A percentile compares a stretch with the other conserved stretches of the same genome.
These are phyloP conservation scores for Leccinum fibrillosum DNA, from an alignment of 768 basidiomycete species.

Conservation along the genomic window DNA sequence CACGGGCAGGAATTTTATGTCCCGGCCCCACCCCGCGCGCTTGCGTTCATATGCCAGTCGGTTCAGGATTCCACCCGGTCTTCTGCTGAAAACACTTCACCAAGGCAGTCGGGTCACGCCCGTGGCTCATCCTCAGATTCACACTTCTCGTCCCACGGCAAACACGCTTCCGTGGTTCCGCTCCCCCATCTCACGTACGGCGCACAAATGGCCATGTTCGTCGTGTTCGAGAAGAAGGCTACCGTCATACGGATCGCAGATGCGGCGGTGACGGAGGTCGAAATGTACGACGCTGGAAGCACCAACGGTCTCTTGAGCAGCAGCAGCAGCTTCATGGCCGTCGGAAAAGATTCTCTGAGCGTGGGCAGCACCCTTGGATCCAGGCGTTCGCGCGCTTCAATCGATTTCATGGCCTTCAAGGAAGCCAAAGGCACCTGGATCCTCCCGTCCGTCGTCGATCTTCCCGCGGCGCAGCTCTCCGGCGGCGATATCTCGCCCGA, in stretches of 20 bases:
- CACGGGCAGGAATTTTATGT: slow-evolving; percentile 77
- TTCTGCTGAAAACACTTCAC: slow-evolving; percentile 37
- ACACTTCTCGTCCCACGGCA: slow-evolving; percentile 27
- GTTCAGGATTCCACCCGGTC: slow-evolving; percentile 51
- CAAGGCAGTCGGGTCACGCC: slow-evolving; percentile 33
- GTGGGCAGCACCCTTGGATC: slow-evolving; percentile 21
- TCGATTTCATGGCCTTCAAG: slow-evolving; percentile 42
- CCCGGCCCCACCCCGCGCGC: slow-evolving; percentile 60
- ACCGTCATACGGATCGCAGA: slow-evolving; percentile 79
- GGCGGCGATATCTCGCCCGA: slow-evolving; percentile 20
- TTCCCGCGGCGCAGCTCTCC: slow-evolving; percentile 19
- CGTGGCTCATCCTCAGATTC: slow-evolving; percentile 43
- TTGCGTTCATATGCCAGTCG: slow-evolving; percentile 69
- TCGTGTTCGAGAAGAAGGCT: slow-evolving; percentile 85
- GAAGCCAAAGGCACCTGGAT: slow-evolving; percentile 31
- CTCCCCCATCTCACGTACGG: slow-evolving; percentile 50
- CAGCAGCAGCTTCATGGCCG: slow-evolving; percentile 21
- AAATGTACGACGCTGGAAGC: slow-evolving; percentile 44
- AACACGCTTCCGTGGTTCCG: slow-evolving; percentile 27
- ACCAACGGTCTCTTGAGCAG: slow-evolving; percentile 4
- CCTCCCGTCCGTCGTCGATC: slow-evolving; percentile 24
- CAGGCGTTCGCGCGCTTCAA: slow-evolving; percentile 40
- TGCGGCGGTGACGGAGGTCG: slow-evolving; percentile 76
- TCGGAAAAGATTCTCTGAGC: slow-evolving; percentile 23
- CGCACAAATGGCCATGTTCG: slow-evolving; percentile 74